Conservation (phyloP, 2,329 filamentous ascomycete species). For the Cyclaneusma minus region DNA sequence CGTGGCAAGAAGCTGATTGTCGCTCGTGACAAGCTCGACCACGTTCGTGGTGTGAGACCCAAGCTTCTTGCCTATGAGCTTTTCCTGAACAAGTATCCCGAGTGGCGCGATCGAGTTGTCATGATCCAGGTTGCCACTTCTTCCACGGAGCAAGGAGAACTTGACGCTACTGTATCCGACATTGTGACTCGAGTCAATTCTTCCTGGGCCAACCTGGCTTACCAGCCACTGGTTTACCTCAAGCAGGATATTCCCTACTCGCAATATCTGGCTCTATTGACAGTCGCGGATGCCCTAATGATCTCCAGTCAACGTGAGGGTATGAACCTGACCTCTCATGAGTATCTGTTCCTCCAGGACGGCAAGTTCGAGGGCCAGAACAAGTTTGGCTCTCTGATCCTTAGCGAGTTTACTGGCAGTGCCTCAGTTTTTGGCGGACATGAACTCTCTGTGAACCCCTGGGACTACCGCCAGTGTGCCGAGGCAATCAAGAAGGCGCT, state of each 20-base stretch:
- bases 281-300: constrained; percentile 81
- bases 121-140: constrained; percentile 90
- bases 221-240: constrained; percentile 84
- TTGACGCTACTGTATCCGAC: constrained; percentile 78
- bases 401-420: constrained; percentile 91
- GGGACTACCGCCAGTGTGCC: constrained; percentile 82
- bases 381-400: constrained; percentile 75
- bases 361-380: constrained; percentile 53
- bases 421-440: constrained; percentile 69
- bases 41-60: constrained; percentile 80
- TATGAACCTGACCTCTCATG: constrained; percentile 93
- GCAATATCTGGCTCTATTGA: constrained; percentile 83
- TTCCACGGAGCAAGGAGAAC: constrained; percentile 72
- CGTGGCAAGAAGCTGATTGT: constrained; percentile 82
- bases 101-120: constrained; percentile 78
- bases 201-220: constrained; percentile 74
- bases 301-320: constrained; percentile 91
- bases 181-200: constrained; percentile 93
- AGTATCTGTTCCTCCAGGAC: constrained; percentile 88
- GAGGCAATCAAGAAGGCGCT: constrained; percentile 73
- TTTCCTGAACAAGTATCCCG: constrained; percentile 84
- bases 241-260: constrained; percentile 89
- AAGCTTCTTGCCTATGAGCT: constrained; percentile 81
- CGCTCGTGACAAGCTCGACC: constrained; percentile 84
- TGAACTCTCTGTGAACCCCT: constrained; percentile 80